These are phyloP conservation scores for Reticulascus tulasneorum DNA, from an alignment of 2,329 filamentous ascomycete genomes.

Conservation along the genomic window DNA sequence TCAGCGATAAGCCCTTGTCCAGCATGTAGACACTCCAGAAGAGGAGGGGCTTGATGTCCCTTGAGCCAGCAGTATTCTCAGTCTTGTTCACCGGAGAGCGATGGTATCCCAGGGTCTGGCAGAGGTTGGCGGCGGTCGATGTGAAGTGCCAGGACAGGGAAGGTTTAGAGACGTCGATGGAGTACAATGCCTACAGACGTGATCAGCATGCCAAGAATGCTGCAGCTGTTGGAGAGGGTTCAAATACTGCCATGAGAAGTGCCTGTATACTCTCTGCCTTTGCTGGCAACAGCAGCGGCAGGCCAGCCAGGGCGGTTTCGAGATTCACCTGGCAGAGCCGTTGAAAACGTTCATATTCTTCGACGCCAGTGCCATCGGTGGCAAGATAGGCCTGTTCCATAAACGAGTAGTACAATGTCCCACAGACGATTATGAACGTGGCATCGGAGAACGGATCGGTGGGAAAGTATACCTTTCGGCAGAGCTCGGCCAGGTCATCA, in stretches of 20 bases:
- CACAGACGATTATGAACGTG: conserved; percentile 47
- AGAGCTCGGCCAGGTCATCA: conserved; percentile 46
- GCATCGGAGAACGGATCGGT: conserved; percentile 47
- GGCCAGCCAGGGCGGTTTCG: conserved; percentile 45
- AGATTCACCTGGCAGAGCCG: conserved; percentile 43
- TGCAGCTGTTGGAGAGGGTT: background rate
- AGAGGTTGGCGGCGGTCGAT: conserved; percentile 55
- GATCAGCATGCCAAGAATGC: background rate
- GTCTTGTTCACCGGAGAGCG: conserved; percentile 31
- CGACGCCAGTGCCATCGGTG: conserved; percentile 22
- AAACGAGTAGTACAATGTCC: conserved; percentile 46
- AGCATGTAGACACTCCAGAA: conserved; percentile 53
- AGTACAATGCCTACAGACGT: conserved; percentile 48
- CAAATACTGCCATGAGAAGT: conserved; percentile 52
- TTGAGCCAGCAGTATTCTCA: conserved; percentile 23
- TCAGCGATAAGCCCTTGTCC: conserved; percentile 51
- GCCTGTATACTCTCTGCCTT: conserved; percentile 53
- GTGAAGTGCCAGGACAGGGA: conserved; percentile 62
- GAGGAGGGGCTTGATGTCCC: conserved; percentile 34
- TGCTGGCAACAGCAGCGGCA: conserved; percentile 54
- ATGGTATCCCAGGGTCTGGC: conserved; percentile 60
- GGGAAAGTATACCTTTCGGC: conserved; percentile 46
- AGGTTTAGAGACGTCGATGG: conserved; percentile 58
- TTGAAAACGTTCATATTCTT: conserved; percentile 34
- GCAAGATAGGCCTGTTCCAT: conserved; percentile 39